These are phyloP conservation scores for Aspergillus pseudoglaucus DNA, from an alignment of 2,329 filamentous ascomycete genomes.

Conservation along the genomic window DNA sequence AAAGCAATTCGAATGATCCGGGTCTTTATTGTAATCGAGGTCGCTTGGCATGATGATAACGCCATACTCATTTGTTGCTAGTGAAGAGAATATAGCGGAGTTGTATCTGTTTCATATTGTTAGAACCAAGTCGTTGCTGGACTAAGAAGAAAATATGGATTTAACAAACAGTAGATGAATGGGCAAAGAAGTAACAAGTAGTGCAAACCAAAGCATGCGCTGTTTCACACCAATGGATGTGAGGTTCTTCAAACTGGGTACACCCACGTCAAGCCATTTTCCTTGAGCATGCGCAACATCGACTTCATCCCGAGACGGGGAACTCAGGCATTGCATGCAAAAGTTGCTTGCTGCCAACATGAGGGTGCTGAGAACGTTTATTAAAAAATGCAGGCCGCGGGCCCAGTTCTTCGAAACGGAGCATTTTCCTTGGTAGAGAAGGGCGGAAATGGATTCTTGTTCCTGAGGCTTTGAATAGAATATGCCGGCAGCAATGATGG, in stretches of 20 bases:
- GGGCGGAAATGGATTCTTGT: background rate
- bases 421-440: background rate
- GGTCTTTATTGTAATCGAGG: background rate
- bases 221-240: conserved; percentile 23
- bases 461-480: conserved; percentile 1
- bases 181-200: conserved; percentile 9
- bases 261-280: conserved; percentile 42
- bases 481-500: conserved; percentile 4
- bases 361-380: conserved; percentile 44
- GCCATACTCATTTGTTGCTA: conserved; percentile 1
- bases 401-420: conserved; percentile 6
- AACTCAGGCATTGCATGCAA: conserved; percentile 47
- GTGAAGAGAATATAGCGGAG: conserved; percentile 1
- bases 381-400: conserved; percentile 38
- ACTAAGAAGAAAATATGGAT: background rate
- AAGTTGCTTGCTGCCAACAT: conserved; percentile 46
- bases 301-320: conserved; percentile 46
- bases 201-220: conserved; percentile 6
- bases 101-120: conserved; percentile 1
- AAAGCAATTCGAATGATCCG: background rate
- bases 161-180: conserved; percentile 14
- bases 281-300: conserved; percentile 40
- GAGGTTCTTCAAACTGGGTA: conserved; percentile 26
- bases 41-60: background rate
- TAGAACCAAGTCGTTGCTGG: background rate